Evolutionary conservation across 1,284 basidiomycete species (phyloP), one percentile per base, ranked within the genome.

Genomic region (Cutaneotrichosporon dermatis): DNA sequence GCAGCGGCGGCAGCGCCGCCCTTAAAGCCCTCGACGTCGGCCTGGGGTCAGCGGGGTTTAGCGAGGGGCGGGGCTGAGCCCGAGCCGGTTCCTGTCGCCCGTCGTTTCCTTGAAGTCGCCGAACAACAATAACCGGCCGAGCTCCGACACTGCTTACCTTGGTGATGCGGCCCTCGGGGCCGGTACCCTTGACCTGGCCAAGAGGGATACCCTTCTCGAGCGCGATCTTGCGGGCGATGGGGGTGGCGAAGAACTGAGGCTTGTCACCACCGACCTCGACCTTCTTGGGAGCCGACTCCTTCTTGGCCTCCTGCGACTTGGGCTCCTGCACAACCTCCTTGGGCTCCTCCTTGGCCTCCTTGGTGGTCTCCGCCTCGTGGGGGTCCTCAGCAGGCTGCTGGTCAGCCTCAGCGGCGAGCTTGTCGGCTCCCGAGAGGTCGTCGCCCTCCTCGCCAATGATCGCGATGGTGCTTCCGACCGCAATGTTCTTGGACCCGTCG

Each of bases 181-280:
- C 96, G 52, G 92, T 85, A 49, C 96, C 96, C 80, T 95, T 97
- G 76, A 99, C 81, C 79, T 97, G 84, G 54, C 84, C 82, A 55
- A 99, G 82, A 53, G 96, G 93, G 70, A 99, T 87, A 42, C 96
- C 96, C 69, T 87, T 87, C 77, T 99, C 95, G 46, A 96, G 82
- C 39, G 96, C 96, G 73, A 99, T 88, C 80, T 94, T 94, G 83
- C 95, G 95, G 33, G 95, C 96, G 63, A 97, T 84, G 39, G 96
- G 95, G 33, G 89, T 88, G 12, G 94, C 95, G 72, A 96, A 94
- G 81, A 98, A 92, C 59, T 68, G 70, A 41, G 76, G 76, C 68
- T 87, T 87, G 74, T 89, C 76, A 50, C 69, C 69, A 36, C 68
- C 57, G 16, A 64, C 25, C 25, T 25, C 62, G 25, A 25, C 25